A percentile compares a stretch with the other conserved stretches of the same genome.
Evolutionary conservation across 2,329 filamentous ascomycete genomes (phyloP).

Genomic region (Fusarium abutilonis): DNA sequence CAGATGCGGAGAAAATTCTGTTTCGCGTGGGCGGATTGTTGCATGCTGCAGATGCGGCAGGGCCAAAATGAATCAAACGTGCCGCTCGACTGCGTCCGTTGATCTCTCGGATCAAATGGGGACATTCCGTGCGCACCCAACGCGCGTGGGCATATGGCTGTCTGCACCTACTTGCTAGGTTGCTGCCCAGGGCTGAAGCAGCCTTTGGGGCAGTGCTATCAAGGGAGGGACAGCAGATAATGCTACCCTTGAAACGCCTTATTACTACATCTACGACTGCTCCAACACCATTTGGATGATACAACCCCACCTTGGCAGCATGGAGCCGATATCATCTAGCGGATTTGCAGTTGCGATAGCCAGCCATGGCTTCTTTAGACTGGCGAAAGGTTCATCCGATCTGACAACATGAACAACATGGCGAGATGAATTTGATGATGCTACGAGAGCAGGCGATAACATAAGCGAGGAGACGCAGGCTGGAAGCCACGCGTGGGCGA

Average conservation of each 20-base stretch:
- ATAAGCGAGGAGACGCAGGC: slow-evolving; percentile 28
- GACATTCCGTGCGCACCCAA: slow-evolving; percentile 31
- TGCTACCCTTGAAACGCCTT: slow-evolving; percentile 17
- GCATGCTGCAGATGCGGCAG: slow-evolving; percentile 38
- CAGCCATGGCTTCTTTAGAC: slow-evolving; percentile 4
- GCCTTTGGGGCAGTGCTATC: slow-evolving; percentile 36
- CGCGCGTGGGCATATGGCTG: slow-evolving; percentile 23
- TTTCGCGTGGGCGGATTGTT: slow-evolving; percentile 29
- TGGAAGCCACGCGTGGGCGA: slow-evolving; percentile 32
- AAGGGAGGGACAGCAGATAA: slow-evolving; percentile 28
- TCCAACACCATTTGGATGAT: slow-evolving; percentile 17
- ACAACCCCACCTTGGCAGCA: slow-evolving; percentile 4
- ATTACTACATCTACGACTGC: slow-evolving; percentile 18
- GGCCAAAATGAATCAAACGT: slow-evolving; percentile 37
- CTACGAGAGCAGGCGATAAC: slow-evolving; percentile 24
- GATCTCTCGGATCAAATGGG: slow-evolving; percentile 43
- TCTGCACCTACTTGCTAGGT: slow-evolving; percentile 19
- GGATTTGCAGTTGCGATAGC: slow-evolving; percentile 2
- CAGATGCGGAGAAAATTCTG: slow-evolving; percentile 34
- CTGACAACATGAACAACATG: slow-evolving; percentile 20
- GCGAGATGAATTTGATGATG: slow-evolving; percentile 30
- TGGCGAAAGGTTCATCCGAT: slow-evolving; percentile 12
- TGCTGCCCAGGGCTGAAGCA: slow-evolving; percentile 35
- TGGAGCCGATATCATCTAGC: slow-evolving; percentile 6
- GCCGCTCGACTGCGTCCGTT: slow-evolving; percentile 28